These are phyloP conservation scores for Luffa aegyptiaca DNA, from an alignment of 306 rosid species.

Conservation along the genomic window DNA sequence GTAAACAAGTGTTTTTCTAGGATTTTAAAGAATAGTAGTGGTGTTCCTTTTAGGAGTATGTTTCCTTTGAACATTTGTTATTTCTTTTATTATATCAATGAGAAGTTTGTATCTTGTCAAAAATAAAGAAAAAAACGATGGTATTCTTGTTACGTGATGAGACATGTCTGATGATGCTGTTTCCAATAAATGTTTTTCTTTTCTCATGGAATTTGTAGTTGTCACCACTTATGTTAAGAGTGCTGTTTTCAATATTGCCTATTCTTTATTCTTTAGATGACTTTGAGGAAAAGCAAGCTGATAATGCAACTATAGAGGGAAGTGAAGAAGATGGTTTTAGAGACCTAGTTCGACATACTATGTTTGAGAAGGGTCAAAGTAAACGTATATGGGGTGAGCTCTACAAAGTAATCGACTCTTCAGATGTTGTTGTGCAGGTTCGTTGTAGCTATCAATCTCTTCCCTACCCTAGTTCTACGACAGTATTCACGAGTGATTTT, in stretches of 20 bases:
- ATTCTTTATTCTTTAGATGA: constrained; percentile 32
- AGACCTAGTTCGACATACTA: constrained; percentile 80
- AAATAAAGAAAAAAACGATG: neutral
- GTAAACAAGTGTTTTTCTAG: neutral
- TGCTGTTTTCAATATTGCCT: neutral
- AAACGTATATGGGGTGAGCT: constrained; percentile 99
- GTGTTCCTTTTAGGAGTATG: neutral
- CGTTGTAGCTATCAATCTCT: neutral
- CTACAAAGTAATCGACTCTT: constrained; percentile 95
- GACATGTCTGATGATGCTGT: neutral
- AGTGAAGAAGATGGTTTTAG: constrained; percentile 64
- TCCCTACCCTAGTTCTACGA: neutral
- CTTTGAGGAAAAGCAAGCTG: constrained; percentile 52
- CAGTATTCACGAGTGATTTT: neutral
- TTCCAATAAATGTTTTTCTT: neutral
- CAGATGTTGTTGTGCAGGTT: constrained; percentile 98
- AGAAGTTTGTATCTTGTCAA: neutral
- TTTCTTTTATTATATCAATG: neutral
- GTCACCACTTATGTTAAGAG: neutral
- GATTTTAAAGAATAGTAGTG: neutral
- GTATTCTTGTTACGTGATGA: neutral
- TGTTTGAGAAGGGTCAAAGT: constrained; percentile 99
- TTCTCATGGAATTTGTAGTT: neutral
- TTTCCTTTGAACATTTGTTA: neutral
- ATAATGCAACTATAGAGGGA: constrained; percentile 35